A percentile compares a stretch with the other conserved stretches of the same genome.
These are phyloP conservation scores for Oryza meridionalis DNA, from an alignment of 176 grass and related monocot species.

Conservation along the genomic window DNA sequence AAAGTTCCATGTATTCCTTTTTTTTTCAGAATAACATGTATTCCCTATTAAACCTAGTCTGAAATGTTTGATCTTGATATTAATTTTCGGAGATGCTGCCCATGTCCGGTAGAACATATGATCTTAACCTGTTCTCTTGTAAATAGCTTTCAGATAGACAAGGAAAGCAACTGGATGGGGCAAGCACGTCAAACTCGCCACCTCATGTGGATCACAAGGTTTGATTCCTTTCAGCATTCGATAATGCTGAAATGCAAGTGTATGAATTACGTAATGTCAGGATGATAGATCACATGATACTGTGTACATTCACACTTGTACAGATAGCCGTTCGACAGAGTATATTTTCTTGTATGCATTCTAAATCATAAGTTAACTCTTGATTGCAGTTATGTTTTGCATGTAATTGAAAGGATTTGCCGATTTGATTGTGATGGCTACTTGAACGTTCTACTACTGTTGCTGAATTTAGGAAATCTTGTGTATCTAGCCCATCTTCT, in stretches of 20 bases:
- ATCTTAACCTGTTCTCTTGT: not conserved
- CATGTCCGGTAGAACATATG: not conserved
- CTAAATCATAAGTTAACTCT: conserved; percentile 12
- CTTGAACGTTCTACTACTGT: not conserved
- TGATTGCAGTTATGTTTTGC: not conserved
- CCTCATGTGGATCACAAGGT: conserved; percentile 22
- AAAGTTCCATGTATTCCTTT: not conserved
- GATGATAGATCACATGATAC: conserved; percentile 21
- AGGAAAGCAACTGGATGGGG: not conserved
- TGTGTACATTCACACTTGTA: conserved; percentile 1
- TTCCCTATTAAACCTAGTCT: not conserved
- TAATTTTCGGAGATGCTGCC: no score
- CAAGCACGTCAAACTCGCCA: not conserved
- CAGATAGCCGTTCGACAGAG: not conserved
- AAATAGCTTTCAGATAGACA: not conserved
- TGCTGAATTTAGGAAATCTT: not conserved
- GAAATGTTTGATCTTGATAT: no score
- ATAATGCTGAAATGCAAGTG: not conserved
- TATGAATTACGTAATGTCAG: not conserved
- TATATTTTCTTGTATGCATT: conserved; percentile 24
- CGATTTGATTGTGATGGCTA: not conserved
- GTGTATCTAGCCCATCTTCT: conserved; percentile 2
- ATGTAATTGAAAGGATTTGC: not conserved
- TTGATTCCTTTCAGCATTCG: conserved; percentile 9
- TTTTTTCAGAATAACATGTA: no score